These are phyloP conservation scores for Paradendryphiella salina DNA, from an alignment of 2,329 filamentous ascomycete species.

Conservation along the genomic window DNA sequence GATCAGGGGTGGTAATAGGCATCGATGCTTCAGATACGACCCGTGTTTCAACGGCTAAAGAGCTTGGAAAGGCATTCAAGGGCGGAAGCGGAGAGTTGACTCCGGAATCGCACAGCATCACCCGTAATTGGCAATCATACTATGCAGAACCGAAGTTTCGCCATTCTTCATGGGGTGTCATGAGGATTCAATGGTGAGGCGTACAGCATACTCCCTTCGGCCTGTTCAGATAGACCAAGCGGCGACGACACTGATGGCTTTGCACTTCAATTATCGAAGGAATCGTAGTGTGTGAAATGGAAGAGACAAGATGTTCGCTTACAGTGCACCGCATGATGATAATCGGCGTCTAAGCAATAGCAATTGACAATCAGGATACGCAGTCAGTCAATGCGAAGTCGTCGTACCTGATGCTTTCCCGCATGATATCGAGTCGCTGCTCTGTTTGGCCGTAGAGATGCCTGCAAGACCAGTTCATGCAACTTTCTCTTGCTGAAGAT, in stretches of 20 bases:
- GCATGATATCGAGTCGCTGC: constrained; percentile 3
- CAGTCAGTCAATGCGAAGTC: constrained; percentile 1
- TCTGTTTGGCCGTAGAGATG: not conserved
- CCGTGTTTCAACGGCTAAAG: constrained; percentile 11
- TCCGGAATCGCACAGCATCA: constrained; percentile 25
- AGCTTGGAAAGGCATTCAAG: constrained; percentile 3
- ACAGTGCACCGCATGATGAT: constrained; percentile 2
- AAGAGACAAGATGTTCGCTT: constrained; percentile 5
- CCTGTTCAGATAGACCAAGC: constrained; percentile 2
- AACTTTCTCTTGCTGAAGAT: constrained; percentile 9
- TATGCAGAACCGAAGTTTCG: constrained; percentile 4
- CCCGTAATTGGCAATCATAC: constrained; percentile 20
- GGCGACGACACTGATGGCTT: constrained; percentile 2
- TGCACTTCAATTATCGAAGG: not conserved
- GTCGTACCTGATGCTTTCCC: not conserved
- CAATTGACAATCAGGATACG: not conserved
- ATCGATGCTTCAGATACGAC: constrained; percentile 10
- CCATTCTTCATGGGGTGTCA: constrained; percentile 4
- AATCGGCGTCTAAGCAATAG: not conserved
- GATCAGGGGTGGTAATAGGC: constrained; percentile 9
- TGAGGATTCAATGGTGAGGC: constrained; percentile 13
- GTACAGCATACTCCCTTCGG: constrained; percentile 6
- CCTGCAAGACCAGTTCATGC: constrained; percentile 20
- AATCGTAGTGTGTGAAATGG: not conserved
- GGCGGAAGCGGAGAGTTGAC: constrained; percentile 14